Conservation (phyloP, 805 yeast genomes). For the Suhomyces emberorum region DNA sequence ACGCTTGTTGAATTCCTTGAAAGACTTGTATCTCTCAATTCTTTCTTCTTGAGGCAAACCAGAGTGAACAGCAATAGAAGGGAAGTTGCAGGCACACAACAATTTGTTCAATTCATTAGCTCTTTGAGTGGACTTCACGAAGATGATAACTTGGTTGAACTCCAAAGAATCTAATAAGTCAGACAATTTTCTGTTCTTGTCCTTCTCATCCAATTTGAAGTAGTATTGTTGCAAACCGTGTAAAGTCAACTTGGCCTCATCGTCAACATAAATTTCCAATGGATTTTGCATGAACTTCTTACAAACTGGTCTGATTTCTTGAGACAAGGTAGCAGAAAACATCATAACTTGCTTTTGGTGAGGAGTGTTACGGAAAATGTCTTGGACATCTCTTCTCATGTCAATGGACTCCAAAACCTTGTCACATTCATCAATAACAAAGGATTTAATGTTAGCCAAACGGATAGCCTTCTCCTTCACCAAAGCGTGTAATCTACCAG, state of each 20-base stretch:
- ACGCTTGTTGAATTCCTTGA: slow-evolving; percentile 97
- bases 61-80: slow-evolving; percentile 94
- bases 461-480: slow-evolving; percentile 88
- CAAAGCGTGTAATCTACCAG: slow-evolving; percentile 94
- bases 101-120: slow-evolving; percentile 89
- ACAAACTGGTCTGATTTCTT: slow-evolving; percentile 93
- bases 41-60: slow-evolving; percentile 97
- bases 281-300: slow-evolving; percentile 98
- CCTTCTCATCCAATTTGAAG: slow-evolving; percentile 82
- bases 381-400: slow-evolving; percentile 99
- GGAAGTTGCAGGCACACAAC: slow-evolving; percentile 90
- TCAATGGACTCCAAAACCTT: slow-evolving; percentile 87
- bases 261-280: slow-evolving; percentile 94
- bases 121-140: slow-evolving; percentile 87
- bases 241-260: slow-evolving; percentile 93
- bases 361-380: slow-evolving; percentile 95
- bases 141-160: slow-evolving; percentile 96
- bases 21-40: slow-evolving; percentile 91
- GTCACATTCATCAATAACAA: slow-evolving; percentile 98
- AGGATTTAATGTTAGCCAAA: slow-evolving; percentile 84
- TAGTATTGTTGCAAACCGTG: slow-evolving; percentile 98
- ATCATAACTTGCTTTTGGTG: slow-evolving; percentile 99
- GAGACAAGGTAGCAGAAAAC: slow-evolving; percentile 95
- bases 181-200: slow-evolving; percentile 89
- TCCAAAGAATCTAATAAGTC: slow-evolving; percentile 91